These are phyloP conservation scores for Cyberlindnera maclurae DNA, from an alignment of 805 yeast genomes.

Conservation along the genomic window DNA sequence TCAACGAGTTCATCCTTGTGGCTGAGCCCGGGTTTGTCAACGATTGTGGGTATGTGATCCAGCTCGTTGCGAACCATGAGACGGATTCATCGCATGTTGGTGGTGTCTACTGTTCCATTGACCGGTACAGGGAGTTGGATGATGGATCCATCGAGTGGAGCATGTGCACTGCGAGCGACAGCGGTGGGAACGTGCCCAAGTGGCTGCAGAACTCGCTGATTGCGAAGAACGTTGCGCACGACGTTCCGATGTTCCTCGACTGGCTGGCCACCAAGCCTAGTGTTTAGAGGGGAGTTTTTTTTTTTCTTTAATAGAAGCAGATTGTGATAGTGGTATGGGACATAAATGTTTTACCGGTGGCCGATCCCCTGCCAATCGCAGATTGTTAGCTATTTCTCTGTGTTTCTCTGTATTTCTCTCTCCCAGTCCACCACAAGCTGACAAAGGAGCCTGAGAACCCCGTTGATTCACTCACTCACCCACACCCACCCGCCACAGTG, in stretches of 20 bases:
- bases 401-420: no score
- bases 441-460: no score
- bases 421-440: no score
- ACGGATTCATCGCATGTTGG: constrained; percentile 21
- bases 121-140: constrained; percentile 20
- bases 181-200: constrained; percentile 34
- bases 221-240: constrained; percentile 31
- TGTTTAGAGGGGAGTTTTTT: no score
- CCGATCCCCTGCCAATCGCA: no score
- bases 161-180: constrained; percentile 33
- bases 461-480: no score
- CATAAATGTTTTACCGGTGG: no score
- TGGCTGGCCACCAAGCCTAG: constrained; percentile 14
- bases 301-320: no score
- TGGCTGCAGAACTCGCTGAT: constrained; percentile 34
- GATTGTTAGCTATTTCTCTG: no score
- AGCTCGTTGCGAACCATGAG: constrained; percentile 23
- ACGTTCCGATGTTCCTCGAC: constrained; percentile 30
- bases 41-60: constrained; percentile 26
- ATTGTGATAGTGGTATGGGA: no score
- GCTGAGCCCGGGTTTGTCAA: constrained; percentile 20
- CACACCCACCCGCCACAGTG: no score
- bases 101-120: constrained; percentile 32
- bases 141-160: constrained; percentile 25
- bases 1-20: constrained; percentile 28